Base-by-base conservation (phyloP, 805 yeast genomes). In the Wickerhamomyces subpelliculosus region DNA sequence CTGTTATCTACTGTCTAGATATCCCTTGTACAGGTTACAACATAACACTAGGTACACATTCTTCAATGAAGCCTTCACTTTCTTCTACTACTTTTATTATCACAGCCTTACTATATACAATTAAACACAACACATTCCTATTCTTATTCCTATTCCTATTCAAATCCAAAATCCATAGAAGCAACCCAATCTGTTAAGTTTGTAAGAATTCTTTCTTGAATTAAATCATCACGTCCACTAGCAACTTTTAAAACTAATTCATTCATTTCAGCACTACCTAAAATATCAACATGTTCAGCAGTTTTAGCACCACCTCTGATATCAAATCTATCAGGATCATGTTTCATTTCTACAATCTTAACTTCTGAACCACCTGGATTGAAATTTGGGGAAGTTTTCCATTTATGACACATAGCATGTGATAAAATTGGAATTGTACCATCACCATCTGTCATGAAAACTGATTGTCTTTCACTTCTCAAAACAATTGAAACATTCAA, bases 231-330 rank as follows among this genome's bases (percentile, higher is more conserved):
- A 26, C 68, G 58, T 0, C 98, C 98, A 31, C 85, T 68, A 2
- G 89, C 97, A 14, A 93, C 87, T 44, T 74, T 73, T 38, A 90
- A 65, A 11, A 93, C 67, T 52, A 89, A 65, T 54, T 93, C 98
- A 56, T 93, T 93, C 57, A 93, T 66, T 54, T 83, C 95, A 1
- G 97, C 86, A 45, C 95, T 79, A 2, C 98, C 98, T 34, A 93
- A 67, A 34, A 93, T 89, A 57, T 93, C 98, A 22, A 93, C 98
- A 60, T 93, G 98, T 52, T 93, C 98, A 1, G 97, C 97, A 1
- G 97, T 90, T 57, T 84, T 84, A 10, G 96, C 94, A 12, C 98
- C 98, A 20, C 98, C 98, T 47, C 98, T 73, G 25, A 93, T 84
- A 63, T 93, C 98, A 52, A 84, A 88, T 47, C 85, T 66, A 54